Base-by-base conservation (phyloP, 106 monocot genomes). In the Dendrobium catenatum region DNA sequence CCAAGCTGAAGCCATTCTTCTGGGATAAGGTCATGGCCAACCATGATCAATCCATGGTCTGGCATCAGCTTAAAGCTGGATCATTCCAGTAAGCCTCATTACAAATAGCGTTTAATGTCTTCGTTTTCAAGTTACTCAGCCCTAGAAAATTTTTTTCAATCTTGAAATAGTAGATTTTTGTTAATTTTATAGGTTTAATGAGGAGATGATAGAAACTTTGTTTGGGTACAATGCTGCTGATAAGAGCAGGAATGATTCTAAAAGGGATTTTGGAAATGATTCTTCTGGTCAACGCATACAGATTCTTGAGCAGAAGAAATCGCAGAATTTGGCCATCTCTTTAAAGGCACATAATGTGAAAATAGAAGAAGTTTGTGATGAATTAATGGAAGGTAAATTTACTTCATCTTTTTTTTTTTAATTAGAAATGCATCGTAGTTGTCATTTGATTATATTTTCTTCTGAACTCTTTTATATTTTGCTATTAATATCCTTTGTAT, bases 1-100 rank as follows among this genome's bases (percentile, higher is more conserved):
- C 89, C 13, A 89, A 92, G 82, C 73, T 92, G 82, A 92, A 92
- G 64, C 92, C 92, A 49, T 88, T 92, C 26, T 89, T 89, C 79
- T 92, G 92, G 92, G 92, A 92, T 74, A 92, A 92, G 84, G 89
- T 89, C 49, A 51, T 79, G 66, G 81, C 92, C 24, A 89, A 85
- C 61, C 86, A 89, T 76, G 92, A 89, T 78, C 82, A 89, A 58
- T 86, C 92, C 44, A 92, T 92, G 92, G 89, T 92, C 70, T 92
- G 92, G 92, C 77, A 92, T 81, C 86, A 89, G 67, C 84, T 92
- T 43, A 92, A 82, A 67, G 81, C 89, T 18, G 89, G 92, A 8
- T 92, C 92, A 18, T 92, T 92, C 79, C 92, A 92, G 92, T 92
- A 83, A 80, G 92, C 20, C 51, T 80, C 70, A 68, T 20, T 4